These are phyloP conservation scores for Dothistroma septosporum DNA, from an alignment of 2,329 filamentous ascomycete genomes.

Conservation along the genomic window DNA sequence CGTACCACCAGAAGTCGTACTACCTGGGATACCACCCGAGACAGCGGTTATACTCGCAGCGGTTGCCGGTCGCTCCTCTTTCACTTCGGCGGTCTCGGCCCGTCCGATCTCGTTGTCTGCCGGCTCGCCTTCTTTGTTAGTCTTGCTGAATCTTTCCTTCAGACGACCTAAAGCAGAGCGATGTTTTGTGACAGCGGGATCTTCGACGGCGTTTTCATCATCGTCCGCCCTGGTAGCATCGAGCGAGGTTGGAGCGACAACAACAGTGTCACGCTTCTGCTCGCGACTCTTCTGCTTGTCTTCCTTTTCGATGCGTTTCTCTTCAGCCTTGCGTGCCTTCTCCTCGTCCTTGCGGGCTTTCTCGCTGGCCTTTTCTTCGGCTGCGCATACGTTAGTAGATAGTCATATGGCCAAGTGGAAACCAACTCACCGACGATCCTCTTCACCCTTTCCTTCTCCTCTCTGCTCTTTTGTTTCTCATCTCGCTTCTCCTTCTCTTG, in stretches of 20 bases:
- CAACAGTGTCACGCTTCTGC: slow-evolving; percentile 25
- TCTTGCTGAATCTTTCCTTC: slow-evolving; percentile 23
- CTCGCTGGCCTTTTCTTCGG: slow-evolving; percentile 51
- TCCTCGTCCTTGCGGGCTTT: slow-evolving; percentile 49
- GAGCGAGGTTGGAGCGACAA: slow-evolving; percentile 12
- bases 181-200: slow-evolving; percentile 15
- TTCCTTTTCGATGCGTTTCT: slow-evolving; percentile 48
- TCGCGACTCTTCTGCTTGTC: slow-evolving; percentile 49
- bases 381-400: slow-evolving; percentile 34
- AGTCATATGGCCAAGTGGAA: no score
- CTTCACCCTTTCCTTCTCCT: slow-evolving; percentile 38
- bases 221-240: slow-evolving; percentile 9
- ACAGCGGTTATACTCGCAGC: neutral
- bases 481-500: slow-evolving; percentile 57
- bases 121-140: slow-evolving; percentile 5
- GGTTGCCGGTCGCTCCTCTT: slow-evolving; percentile 1
- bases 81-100: neutral
- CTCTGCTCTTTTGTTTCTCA: slow-evolving; percentile 50
- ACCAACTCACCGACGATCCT: slow-evolving; percentile 1
- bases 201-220: slow-evolving; percentile 6
- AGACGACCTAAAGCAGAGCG: slow-evolving; percentile 20
- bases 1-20: neutral
- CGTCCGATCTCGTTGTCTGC: neutral
- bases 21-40: neutral
- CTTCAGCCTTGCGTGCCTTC: slow-evolving; percentile 50